Evolutionary conservation across 805 yeast genomes (phyloP).

Genomic region (Nakazawaea peltata): DNA sequence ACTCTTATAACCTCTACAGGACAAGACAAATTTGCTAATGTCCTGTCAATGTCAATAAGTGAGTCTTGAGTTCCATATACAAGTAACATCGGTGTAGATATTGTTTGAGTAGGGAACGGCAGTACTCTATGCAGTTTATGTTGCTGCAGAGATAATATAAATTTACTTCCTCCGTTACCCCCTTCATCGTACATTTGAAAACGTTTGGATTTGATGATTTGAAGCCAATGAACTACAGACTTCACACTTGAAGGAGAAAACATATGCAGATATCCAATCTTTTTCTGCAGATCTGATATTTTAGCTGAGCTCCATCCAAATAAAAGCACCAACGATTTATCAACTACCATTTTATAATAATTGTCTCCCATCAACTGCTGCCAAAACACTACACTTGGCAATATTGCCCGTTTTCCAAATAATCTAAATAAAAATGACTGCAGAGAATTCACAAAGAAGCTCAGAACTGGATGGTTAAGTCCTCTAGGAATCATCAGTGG

Average conservation of each 20-base stretch:
- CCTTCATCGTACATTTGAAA: slow-evolving; percentile 89
- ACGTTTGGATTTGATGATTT: slow-evolving; percentile 64
- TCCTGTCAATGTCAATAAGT: slow-evolving; percentile 65
- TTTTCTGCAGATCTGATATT: slow-evolving; percentile 66
- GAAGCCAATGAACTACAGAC: slow-evolving; percentile 94
- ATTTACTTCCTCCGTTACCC: slow-evolving; percentile 19
- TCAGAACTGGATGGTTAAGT: slow-evolving; percentile 66
- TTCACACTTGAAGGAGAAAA: slow-evolving; percentile 91
- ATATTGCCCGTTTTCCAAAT: slow-evolving; percentile 67
- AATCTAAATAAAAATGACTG: slow-evolving; percentile 66
- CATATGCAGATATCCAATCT: slow-evolving; percentile 75
- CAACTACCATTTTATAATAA: slow-evolving; percentile 64
- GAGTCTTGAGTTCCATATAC: slow-evolving; percentile 82
- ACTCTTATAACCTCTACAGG: slow-evolving; percentile 35
- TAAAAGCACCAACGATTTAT: slow-evolving; percentile 53
- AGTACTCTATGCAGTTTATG: slow-evolving; percentile 32
- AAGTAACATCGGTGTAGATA: slow-evolving; percentile 53
- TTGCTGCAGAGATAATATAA: slow-evolving; percentile 19
- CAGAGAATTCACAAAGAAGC: slow-evolving; percentile 66
- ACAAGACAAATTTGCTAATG: slow-evolving; percentile 52
- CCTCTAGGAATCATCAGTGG: slow-evolving; percentile 96
- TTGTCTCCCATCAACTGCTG: slow-evolving; percentile 71
- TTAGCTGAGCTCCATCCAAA: slow-evolving; percentile 78
- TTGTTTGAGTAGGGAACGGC: slow-evolving; percentile 43
- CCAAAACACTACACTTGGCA: slow-evolving; percentile 64